Conservation (phyloP, 2,329 filamentous ascomycete genomes). For the Tolypocladium capitatum region DNA sequence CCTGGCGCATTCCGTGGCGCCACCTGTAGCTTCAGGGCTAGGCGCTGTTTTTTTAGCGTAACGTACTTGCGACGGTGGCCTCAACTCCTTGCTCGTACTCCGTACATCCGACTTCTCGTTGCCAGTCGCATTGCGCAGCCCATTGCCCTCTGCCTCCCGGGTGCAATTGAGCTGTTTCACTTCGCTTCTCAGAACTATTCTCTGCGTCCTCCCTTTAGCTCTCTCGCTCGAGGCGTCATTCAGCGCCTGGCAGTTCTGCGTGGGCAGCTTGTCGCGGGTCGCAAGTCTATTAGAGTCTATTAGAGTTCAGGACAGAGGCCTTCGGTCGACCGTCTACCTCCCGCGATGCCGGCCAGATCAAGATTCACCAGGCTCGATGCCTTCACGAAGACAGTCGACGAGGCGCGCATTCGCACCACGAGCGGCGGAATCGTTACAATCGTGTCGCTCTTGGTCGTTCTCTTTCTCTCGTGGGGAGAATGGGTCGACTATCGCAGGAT, state of each 20-base stretch:
- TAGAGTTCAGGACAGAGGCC: not conserved
- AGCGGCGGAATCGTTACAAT: constrained; percentile 94
- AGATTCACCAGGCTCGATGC: constrained; percentile 94
- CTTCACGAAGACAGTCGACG: constrained; percentile 98
- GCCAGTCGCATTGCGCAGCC: constrained; percentile 4
- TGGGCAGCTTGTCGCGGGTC: not conserved
- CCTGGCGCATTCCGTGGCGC: no score
- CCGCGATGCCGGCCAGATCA: constrained; percentile 71
- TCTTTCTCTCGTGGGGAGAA: constrained; percentile 88
- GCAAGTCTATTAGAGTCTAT: not conserved
- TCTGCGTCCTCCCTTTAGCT: no score
- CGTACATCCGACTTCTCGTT: no score
- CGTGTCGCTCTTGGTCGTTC: constrained; percentile 70
- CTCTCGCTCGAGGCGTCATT: not conserved
- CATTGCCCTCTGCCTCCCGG: constrained; percentile 2
- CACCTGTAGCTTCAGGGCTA: no score
- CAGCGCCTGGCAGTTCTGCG: not conserved
- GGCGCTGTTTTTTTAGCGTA: no score
- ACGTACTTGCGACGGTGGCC: constrained; percentile 25
- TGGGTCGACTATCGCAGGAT: constrained; percentile 87
- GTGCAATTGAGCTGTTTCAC: not conserved
- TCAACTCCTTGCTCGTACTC: constrained; percentile 6
- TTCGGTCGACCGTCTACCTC: not conserved
- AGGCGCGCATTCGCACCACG: constrained; percentile 89
- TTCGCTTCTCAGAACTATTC: not conserved